These are phyloP conservation scores for Globisporangium takayamanum DNA, from an alignment of 352 stramenopile genomes.

Conservation along the genomic window DNA sequence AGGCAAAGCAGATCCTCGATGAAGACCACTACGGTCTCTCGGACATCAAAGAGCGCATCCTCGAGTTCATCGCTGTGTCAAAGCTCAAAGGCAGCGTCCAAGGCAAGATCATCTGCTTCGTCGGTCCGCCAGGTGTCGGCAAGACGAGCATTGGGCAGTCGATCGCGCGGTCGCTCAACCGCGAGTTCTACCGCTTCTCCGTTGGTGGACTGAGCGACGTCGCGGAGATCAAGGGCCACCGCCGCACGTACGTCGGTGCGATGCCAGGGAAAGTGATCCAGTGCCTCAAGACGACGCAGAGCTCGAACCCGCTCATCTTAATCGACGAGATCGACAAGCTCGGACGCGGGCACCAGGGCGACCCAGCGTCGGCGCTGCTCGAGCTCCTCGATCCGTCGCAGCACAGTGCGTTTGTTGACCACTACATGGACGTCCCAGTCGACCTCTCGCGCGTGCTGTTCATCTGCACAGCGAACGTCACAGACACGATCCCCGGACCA, in stretches of 20 bases:
- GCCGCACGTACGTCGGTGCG: slow-evolving; percentile 97
- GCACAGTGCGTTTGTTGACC: slow-evolving; percentile 96
- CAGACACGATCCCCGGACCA: slow-evolving; percentile 95
- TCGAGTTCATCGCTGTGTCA: slow-evolving; percentile 98
- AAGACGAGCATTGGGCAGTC: slow-evolving; percentile 96
- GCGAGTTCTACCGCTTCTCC: slow-evolving; percentile 98
- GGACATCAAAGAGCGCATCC: slow-evolving; percentile 98
- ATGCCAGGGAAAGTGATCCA: slow-evolving; percentile 99
- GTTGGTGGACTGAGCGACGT: slow-evolving; percentile 97
- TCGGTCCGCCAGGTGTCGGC: slow-evolving; percentile 91
- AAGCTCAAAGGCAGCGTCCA: slow-evolving; percentile 95
- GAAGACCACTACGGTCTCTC: slow-evolving; percentile 97
- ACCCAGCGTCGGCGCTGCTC: slow-evolving; percentile 94
- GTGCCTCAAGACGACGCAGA: slow-evolving; percentile 96
- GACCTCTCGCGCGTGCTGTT: slow-evolving; percentile 97
- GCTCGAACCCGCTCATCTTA: slow-evolving; percentile 96
- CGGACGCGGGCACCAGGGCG: slow-evolving; percentile 84
- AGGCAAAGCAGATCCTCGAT: slow-evolving; percentile 91
- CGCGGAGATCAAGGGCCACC: slow-evolving; percentile 98
- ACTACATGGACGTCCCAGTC: slow-evolving; percentile 98
- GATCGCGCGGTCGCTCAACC: slow-evolving; percentile 93
- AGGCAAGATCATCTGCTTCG: slow-evolving; percentile 97
- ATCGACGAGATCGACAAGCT: slow-evolving; percentile 97
- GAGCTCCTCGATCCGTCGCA: slow-evolving; percentile 97
- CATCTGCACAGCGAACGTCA: slow-evolving; percentile 96